Evolutionary conservation across 2,329 filamentous ascomycete species (phyloP).

Genomic region (Colletotrichum zoysiae): DNA sequence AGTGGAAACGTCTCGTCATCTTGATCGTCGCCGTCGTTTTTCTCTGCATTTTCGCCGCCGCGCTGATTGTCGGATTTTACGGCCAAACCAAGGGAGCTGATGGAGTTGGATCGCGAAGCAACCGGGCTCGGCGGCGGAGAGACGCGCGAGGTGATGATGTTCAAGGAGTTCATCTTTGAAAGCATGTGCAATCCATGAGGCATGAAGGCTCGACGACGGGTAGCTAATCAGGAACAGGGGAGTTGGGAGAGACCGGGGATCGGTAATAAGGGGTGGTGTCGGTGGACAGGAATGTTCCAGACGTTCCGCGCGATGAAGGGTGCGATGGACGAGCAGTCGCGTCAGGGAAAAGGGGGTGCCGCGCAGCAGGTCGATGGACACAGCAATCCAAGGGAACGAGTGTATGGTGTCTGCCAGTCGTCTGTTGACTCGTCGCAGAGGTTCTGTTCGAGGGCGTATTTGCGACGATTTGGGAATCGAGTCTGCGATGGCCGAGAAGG

Average conservation of each 20-base stretch:
- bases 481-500: conserved; percentile 8
- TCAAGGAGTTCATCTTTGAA: conserved; percentile 93
- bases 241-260: conserved; percentile 13
- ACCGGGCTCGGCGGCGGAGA: conserved; percentile 69
- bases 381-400: conserved; percentile 30
- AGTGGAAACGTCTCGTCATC: conserved; percentile 48
- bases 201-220: conserved; percentile 34
- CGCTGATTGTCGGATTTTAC: conserved; percentile 58
- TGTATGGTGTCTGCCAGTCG: conserved; percentile 10
- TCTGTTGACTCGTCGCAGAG: conserved; percentile 17
- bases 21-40: conserved; percentile 45
- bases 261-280: conserved; percentile 33
- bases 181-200: conserved; percentile 67
- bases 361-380: conserved; percentile 8
- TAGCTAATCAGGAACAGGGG: conserved; percentile 5
- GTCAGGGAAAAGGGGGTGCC: conserved; percentile 20
- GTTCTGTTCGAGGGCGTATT: conserved; percentile 2
- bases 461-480: conserved; percentile 10
- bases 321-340: conserved; percentile 31
- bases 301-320: conserved; percentile 36
- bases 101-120: conserved; percentile 72
- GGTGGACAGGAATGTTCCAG: conserved; percentile 41
- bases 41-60: conserved; percentile 46
- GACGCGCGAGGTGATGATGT: conserved; percentile 90
- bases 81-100: conserved; percentile 64